These are phyloP conservation scores for Ustilago xerochloae DNA, from an alignment of 1,284 basidiomycete genomes.

Conservation along the genomic window DNA sequence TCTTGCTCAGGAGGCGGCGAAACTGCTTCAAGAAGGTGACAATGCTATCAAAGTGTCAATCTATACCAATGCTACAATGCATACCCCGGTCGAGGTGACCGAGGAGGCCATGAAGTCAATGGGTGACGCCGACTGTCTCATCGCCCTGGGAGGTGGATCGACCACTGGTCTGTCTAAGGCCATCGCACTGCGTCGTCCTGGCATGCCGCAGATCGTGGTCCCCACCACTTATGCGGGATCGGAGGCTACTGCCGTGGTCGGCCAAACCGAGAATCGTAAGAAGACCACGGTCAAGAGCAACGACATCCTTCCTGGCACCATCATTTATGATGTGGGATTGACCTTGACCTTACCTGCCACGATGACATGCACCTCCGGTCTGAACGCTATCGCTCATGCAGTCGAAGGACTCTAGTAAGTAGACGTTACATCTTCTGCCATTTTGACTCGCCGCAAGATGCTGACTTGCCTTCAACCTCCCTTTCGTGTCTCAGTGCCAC, in stretches of 20 bases:
- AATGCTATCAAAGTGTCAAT: neutral
- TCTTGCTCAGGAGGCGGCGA: neutral
- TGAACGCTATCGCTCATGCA: conserved; percentile 72
- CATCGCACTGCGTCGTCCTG: conserved; percentile 69
- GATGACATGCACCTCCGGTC: conserved; percentile 70
- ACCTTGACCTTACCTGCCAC: conserved; percentile 70
- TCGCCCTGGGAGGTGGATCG: conserved; percentile 71
- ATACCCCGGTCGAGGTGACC: conserved; percentile 71
- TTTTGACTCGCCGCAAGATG: neutral
- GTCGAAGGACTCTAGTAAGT: conserved; percentile 21
- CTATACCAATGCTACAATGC: conserved; percentile 70
- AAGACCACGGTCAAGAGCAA: conserved; percentile 71
- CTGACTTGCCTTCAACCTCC: conserved; percentile 36
- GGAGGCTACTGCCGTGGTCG: conserved; percentile 71
- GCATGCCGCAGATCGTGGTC: conserved; percentile 71
- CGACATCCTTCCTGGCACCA: conserved; percentile 71
- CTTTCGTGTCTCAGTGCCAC: conserved; percentile 70
- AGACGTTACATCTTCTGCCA: too few species aligned
- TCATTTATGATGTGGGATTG: conserved; percentile 72
- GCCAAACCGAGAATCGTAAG: conserved; percentile 70
- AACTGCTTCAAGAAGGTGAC: neutral
- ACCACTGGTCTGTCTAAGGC: conserved; percentile 71
- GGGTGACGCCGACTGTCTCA: conserved; percentile 69
- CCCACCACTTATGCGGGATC: conserved; percentile 72
- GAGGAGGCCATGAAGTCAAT: conserved; percentile 68